Base-by-base conservation (phyloP, 2,329 filamentous ascomycete genomes). In the Orbilia brochopaga region DNA sequence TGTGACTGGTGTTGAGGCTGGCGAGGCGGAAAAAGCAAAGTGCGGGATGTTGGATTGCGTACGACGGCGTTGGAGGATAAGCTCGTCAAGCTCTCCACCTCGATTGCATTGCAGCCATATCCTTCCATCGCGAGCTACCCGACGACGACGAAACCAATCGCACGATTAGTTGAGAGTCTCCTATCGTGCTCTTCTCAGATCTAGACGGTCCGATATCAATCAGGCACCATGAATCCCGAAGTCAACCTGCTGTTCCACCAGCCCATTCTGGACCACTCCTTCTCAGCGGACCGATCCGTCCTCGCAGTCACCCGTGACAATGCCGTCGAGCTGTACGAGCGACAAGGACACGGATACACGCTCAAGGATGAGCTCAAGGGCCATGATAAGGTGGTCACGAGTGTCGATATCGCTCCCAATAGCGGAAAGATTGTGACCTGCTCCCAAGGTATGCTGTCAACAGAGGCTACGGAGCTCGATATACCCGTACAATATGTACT, bases 231-330 rank as follows among this genome's bases (percentile, higher is more conserved):
- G 62, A 80, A 88, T 70, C 91, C 92, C 75, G 91, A 97, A 84
- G 90, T 96, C 69, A 91, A 97, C 82, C 92, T 97, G 79, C 89
- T 99, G 75, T 99, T 99, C 83, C 92, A 97, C 83, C 87, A 89
- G 77, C 92, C 93, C 73, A 97, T 99, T 79, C 91, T 91, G 76
- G 94, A 99, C 83, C 94, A 99, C 81, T 97, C 93, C 66, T 99
- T 99, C 86, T 96, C 92, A 75, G 88, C 91, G 74, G 94, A 99
- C 82, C 90, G 88, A 79, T 83, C 88, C 80, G 92, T 89, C 27
- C 85, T 99, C 66, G 94, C 94, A 66, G 92, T 99, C 66, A 90
- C 93, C 74, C 90, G 91, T 77, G 93, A 97, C 79, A 92, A 89
- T 78, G 86, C 87, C 76, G 89, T 99, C 78, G 92, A 97, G 83